Percentiles rank a stretch among this genome's conserved stretches.
Evolutionary conservation across 2,329 filamentous ascomycete genomes (phyloP).

Genomic region (Trichophaea hybrida): DNA sequence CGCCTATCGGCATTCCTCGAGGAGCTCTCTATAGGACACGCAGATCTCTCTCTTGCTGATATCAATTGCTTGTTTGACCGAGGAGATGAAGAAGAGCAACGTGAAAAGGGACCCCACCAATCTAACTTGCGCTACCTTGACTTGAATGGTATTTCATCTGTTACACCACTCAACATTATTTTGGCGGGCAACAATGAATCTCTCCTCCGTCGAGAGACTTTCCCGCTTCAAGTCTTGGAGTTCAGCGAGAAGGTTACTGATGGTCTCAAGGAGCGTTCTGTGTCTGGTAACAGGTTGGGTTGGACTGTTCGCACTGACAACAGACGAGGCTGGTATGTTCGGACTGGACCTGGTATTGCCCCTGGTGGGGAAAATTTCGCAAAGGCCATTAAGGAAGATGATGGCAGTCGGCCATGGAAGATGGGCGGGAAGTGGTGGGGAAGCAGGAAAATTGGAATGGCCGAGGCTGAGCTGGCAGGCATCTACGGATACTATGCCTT

Average conservation of each 20-base stretch:
- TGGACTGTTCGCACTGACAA: slow-evolving; percentile 48
- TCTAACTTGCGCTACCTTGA: slow-evolving; percentile 57
- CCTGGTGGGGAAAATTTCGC: slow-evolving; percentile 18
- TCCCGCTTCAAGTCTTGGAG: slow-evolving; percentile 63
- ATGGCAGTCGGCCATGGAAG: slow-evolving; percentile 57
- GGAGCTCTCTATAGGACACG: slow-evolving; percentile 57
- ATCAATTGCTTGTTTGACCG: slow-evolving; percentile 49
- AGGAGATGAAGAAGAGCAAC: slow-evolving; percentile 32
- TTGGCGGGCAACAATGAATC: slow-evolving; percentile 41
- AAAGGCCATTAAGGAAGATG: slow-evolving; percentile 33
- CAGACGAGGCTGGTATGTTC: slow-evolving; percentile 53
- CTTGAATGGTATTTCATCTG: slow-evolving; percentile 51
- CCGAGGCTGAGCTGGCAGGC: slow-evolving; percentile 42
- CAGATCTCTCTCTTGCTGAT: slow-evolving; percentile 48
- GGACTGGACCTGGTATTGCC: slow-evolving; percentile 26
- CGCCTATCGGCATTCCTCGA: slow-evolving; percentile 58
- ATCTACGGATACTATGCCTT: slow-evolving; percentile 48
- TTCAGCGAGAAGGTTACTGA: slow-evolving; percentile 53
- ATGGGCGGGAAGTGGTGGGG: slow-evolving; percentile 76
- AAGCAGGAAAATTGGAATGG: slow-evolving; percentile 53
- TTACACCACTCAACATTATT: slow-evolving; percentile 44
- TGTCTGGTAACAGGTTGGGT: slow-evolving; percentile 46
- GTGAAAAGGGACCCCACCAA: slow-evolving; percentile 32
- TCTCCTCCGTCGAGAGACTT: slow-evolving; percentile 41
- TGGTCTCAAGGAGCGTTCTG: slow-evolving; percentile 48